These are phyloP conservation scores for Leptographium procerum DNA, from an alignment of 2,329 filamentous ascomycete genomes.

Conservation along the genomic window DNA sequence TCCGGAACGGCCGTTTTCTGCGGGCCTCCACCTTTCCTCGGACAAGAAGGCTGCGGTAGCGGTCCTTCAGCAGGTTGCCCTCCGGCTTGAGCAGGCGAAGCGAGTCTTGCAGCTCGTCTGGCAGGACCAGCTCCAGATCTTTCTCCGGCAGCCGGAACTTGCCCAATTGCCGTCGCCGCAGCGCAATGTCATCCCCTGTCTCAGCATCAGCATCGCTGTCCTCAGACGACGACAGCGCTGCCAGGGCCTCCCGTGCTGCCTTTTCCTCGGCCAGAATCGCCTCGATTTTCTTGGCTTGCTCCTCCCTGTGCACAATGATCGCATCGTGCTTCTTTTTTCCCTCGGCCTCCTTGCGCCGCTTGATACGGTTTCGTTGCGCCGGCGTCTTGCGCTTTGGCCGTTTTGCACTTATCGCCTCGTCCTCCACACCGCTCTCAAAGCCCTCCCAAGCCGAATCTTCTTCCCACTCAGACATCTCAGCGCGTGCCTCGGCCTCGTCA, in stretches of 20 bases:
- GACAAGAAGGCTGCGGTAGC: constrained; percentile 80
- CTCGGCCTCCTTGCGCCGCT: constrained; percentile 81
- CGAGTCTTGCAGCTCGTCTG: constrained; percentile 74
- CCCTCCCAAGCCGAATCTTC: constrained; percentile 90
- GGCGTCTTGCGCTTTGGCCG: constrained; percentile 76
- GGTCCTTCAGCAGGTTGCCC: constrained; percentile 86
- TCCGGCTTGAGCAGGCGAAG: constrained; percentile 79
- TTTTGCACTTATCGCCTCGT: constrained; percentile 55
- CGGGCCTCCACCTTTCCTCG: constrained; percentile 82
- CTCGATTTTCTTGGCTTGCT: constrained; percentile 61
- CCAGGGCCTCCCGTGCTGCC: constrained; percentile 41
- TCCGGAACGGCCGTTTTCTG: constrained; percentile 66
- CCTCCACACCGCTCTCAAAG: constrained; percentile 70
- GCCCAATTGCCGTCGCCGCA: constrained; percentile 64
- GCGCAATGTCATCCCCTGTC: constrained; percentile 49
- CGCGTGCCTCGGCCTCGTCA: constrained; percentile 59
- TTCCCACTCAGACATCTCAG: constrained; percentile 59
- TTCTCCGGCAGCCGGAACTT: constrained; percentile 65
- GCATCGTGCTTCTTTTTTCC: constrained; percentile 62
- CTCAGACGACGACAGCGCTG: constrained; percentile 27
- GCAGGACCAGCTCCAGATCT: constrained; percentile 67
- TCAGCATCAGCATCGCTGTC: constrained; percentile 40
- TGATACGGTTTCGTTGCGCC: constrained; percentile 75
- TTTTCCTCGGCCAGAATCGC: constrained; percentile 59
- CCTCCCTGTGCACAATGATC: constrained; percentile 59